Percentiles rank a stretch among this genome's conserved stretches.
These are phyloP conservation scores for Lichtheimia ramosa DNA, from an alignment of 371 early-diverging fungal species.

Conservation along the genomic window DNA sequence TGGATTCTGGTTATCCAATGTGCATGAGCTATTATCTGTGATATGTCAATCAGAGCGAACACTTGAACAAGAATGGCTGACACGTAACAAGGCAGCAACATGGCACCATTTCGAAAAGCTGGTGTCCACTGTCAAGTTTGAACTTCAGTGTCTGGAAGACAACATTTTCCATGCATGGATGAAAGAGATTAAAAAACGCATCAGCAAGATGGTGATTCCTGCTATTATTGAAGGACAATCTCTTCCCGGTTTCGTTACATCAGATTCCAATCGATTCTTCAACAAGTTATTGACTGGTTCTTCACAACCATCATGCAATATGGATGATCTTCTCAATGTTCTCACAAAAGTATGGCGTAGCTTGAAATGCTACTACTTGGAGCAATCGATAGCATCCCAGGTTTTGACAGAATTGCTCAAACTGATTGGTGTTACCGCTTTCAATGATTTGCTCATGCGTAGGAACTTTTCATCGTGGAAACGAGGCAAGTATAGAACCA, in stretches of 20 bases:
- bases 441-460: conserved; percentile 93
- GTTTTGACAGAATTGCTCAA: conserved; percentile 88
- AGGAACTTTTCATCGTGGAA: conserved; percentile 88
- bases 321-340: conserved; percentile 89
- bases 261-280: conserved; percentile 78
- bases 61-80: conserved; percentile 31
- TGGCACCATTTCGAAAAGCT: conserved; percentile 55
- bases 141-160: conserved; percentile 66
- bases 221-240: conserved; percentile 92
- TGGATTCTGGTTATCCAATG: conserved; percentile 93
- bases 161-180: conserved; percentile 83
- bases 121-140: conserved; percentile 62
- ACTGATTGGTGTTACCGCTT: conserved; percentile 86
- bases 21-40: conserved; percentile 84
- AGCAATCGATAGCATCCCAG: conserved; percentile 72
- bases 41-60: conserved; percentile 39
- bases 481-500: conserved; percentile 50
- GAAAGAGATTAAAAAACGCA: conserved; percentile 91
- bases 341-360: conserved; percentile 89
- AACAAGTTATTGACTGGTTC: conserved; percentile 75
- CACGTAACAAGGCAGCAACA: conserved; percentile 19
- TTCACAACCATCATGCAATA: conserved; percentile 73
- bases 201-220: conserved; percentile 89
- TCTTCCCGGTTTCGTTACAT: conserved; percentile 86
- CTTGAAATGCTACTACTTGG: conserved; percentile 93